Evolutionary conservation across 139 green algal genomes (phyloP), one percentile per base, ranked within the genome.

Genomic region (Tetraselmis striata): DNA sequence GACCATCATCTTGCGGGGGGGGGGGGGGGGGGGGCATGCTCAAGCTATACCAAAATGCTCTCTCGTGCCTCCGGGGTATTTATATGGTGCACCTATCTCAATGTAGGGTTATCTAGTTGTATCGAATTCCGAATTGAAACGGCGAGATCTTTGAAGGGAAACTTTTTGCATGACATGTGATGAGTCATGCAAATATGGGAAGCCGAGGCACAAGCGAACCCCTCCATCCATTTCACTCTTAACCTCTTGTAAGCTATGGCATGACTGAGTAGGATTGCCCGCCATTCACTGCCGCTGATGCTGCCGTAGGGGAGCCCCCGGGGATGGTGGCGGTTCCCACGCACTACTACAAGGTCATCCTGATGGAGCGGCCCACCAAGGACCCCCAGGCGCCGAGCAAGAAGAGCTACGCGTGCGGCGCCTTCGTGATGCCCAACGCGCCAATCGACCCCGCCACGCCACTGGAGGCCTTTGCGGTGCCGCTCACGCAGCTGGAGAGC

Each of bases 301-400:
- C 45, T 67, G 45, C 45, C 11, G 29, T 88, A 94, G 94, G 94
- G 31, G 82, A 89, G 31, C 81, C 93, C 0, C 95, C 94, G 0
- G 80, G 85, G 59, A 80, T 98, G 26, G 90, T 97, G 77, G 86
- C 92, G 0, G 95, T 98, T 0, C 95, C 95, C 28, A 98, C 95
- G 0, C 95, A 98, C 86, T 98, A 93, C 86, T 98, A 91, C 88
- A 98, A 98, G 85, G 91, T 95, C 26, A 75, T 93, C 1, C 78
- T 90, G 59, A 84, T 80, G 27, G 84, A 87, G 77, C 26, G 74
- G 22, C 26, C 74, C 76, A 32, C n/a, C 28, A 79, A 11, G 28
- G n/a, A 32, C 29, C 76, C 76, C 76, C 2, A 25, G 28, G 2
- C 45, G 45, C 45, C 23, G 2, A 25, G 2, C 76, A 25, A 67